A percentile compares a stretch with the other conserved stretches of the same genome.
phyloP scores from a whole-genome alignment of 2,329 filamentous ascomycete genomes.

The Seiridium unicorne region DNA sequence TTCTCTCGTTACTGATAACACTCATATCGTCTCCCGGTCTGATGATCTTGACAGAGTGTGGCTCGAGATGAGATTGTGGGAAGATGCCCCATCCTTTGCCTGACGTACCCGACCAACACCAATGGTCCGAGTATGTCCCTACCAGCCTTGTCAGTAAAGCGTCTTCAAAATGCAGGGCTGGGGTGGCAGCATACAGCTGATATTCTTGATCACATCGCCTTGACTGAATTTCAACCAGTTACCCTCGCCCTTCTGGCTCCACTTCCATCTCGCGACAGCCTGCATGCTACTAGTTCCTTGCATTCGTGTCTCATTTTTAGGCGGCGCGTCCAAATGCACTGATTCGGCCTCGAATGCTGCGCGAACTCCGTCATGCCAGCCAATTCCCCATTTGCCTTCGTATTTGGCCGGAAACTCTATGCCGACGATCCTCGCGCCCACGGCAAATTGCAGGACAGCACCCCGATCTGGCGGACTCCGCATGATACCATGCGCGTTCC shows the following conservation, averaged over 20 bases:
- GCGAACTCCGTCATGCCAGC: constrained; percentile 53
- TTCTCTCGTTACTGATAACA: constrained; percentile 27
- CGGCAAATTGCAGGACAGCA: constrained; percentile 43
- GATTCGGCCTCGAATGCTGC: constrained; percentile 49
- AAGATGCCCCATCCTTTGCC: constrained; percentile 30
- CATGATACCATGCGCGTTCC: constrained; percentile 42
- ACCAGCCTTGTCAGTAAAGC: not conserved
- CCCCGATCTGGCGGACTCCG: constrained; percentile 43
- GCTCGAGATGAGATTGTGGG: constrained; percentile 30
- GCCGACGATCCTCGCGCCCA: constrained; percentile 48
- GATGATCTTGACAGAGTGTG: constrained; percentile 20
- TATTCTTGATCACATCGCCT: constrained; percentile 66
- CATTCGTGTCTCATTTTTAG: constrained; percentile 43
- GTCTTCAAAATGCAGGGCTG: not conserved
- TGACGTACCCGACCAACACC: constrained; percentile 32
- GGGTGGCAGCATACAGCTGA: constrained; percentile 25
- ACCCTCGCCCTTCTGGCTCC: constrained; percentile 43
- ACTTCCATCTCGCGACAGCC: constrained; percentile 53
- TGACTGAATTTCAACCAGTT: constrained; percentile 63
- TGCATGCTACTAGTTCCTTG: constrained; percentile 44
- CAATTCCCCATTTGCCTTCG: constrained; percentile 55
- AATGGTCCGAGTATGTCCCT: constrained; percentile 30
- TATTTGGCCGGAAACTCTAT: constrained; percentile 51
- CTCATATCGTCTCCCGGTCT: constrained; percentile 22
- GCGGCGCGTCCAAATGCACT: constrained; percentile 46